phyloP scores from a whole-genome alignment of 495 filamentous ascomycete genomes.

The Daldinia grandis region DNA sequence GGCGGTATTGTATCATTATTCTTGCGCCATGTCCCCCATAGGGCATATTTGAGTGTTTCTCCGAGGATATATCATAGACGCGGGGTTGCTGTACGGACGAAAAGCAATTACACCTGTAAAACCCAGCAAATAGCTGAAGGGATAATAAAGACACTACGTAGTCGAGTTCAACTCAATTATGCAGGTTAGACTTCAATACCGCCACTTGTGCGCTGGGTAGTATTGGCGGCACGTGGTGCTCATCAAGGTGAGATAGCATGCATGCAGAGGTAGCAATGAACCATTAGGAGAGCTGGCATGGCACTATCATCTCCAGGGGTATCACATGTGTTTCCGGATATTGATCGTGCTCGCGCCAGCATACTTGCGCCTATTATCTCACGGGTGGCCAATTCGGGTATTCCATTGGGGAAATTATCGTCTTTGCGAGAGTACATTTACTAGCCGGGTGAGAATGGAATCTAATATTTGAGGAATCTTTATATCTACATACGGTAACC shows the following conservation, averaged over 20 bases:
- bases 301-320: neutral
- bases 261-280: neutral
- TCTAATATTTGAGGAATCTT: no score
- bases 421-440: no score
- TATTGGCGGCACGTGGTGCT: neutral
- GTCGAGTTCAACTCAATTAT: neutral
- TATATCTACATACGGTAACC: no score
- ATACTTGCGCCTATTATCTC: neutral
- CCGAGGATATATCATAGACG: neutral
- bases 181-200: neutral
- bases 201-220: neutral
- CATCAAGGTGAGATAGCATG: neutral
- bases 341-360: neutral
- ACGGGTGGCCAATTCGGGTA: neutral
- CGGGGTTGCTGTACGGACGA: neutral
- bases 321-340: neutral
- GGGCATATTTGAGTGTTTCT: neutral
- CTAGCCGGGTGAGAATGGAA: no score
- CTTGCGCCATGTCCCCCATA: no score
- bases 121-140: neutral
- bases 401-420: neutral
- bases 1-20: neutral
- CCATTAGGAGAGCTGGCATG: neutral
- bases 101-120: neutral
- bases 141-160: neutral